These are phyloP conservation scores for Pichia insulana DNA, from an alignment of 805 yeast species.

Conservation along the genomic window DNA sequence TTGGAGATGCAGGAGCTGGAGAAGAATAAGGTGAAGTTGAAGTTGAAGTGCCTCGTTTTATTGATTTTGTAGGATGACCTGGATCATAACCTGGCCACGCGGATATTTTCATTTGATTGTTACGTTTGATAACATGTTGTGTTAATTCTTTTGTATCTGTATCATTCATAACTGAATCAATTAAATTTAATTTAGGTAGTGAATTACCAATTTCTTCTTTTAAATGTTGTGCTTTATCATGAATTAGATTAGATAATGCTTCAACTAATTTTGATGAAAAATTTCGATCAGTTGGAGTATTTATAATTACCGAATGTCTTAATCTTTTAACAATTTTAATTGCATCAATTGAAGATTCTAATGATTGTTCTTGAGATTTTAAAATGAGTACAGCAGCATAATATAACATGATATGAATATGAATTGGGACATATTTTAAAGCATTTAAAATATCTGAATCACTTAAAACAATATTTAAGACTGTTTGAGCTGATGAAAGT, in stretches of 20 bases:
- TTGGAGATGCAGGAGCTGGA: no score
- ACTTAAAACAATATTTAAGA: conserved; percentile 46
- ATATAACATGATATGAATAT: conserved; percentile 62
- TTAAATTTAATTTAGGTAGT: conserved; percentile 9
- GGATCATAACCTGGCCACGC: conserved; percentile 68
- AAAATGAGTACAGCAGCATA: conserved; percentile 53
- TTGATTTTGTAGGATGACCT: conserved; percentile 41
- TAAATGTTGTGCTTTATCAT: conserved; percentile 20
- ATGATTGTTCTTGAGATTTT: conserved; percentile 31
- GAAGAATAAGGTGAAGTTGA: neutral
- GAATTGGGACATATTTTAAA: conserved; percentile 60
- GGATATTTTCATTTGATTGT: conserved; percentile 19
- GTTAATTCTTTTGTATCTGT: conserved; percentile 4
- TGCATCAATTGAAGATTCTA: conserved; percentile 29
- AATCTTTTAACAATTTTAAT: conserved; percentile 36
- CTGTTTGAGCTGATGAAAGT: conserved; percentile 52
- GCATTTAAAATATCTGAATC: conserved; percentile 51
- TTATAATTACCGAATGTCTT: conserved; percentile 33
- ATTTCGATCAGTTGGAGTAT: conserved; percentile 43
- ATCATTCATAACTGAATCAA: conserved; percentile 2
- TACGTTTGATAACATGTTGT: conserved; percentile 16
- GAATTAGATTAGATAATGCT: conserved; percentile 21
- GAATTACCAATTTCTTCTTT: neutral
- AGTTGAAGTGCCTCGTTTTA: neutral
- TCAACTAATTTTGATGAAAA: conserved; percentile 39